Conservation (phyloP, 2,329 filamentous ascomycete species). For the Juglanconis sp. region DNA sequence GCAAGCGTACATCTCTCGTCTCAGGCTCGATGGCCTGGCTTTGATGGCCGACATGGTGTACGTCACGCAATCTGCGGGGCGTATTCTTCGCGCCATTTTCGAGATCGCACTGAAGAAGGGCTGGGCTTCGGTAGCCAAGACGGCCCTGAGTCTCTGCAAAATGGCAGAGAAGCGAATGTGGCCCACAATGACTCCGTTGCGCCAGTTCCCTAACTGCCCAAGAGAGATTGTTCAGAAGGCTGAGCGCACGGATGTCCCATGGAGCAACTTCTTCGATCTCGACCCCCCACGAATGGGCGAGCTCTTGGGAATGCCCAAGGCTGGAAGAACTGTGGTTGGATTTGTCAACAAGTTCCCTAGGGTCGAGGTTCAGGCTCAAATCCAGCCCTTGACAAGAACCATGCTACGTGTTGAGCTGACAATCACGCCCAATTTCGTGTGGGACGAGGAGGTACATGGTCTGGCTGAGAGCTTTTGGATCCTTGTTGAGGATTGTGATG, state of each 20-base stretch:
- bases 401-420: conserved; percentile 87
- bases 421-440: conserved; percentile 91
- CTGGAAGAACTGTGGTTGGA: conserved; percentile 78
- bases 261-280: conserved; percentile 91
- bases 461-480: conserved; percentile 94
- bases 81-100: conserved; percentile 92
- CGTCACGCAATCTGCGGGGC: conserved; percentile 94
- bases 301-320: conserved; percentile 83
- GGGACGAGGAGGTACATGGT: conserved; percentile 89
- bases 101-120: conserved; percentile 97
- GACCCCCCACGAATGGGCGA: conserved; percentile 97
- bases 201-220: conserved; percentile 82
- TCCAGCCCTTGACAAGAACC: conserved; percentile 90
- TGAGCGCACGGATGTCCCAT: conserved; percentile 90
- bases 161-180: conserved; percentile 99
- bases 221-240: conserved; percentile 86
- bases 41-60: conserved; percentile 99
- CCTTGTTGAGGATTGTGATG: conserved; percentile 93
- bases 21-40: conserved; percentile 89
- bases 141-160: conserved; percentile 91
- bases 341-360: conserved; percentile 91
- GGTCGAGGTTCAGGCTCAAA: conserved; percentile 86
- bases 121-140: conserved; percentile 90
- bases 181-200: conserved; percentile 95
- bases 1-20: conserved; percentile 92